These are phyloP conservation scores for Hericium erinaceus DNA, from an alignment of 768 basidiomycete genomes.

Conservation along the genomic window DNA sequence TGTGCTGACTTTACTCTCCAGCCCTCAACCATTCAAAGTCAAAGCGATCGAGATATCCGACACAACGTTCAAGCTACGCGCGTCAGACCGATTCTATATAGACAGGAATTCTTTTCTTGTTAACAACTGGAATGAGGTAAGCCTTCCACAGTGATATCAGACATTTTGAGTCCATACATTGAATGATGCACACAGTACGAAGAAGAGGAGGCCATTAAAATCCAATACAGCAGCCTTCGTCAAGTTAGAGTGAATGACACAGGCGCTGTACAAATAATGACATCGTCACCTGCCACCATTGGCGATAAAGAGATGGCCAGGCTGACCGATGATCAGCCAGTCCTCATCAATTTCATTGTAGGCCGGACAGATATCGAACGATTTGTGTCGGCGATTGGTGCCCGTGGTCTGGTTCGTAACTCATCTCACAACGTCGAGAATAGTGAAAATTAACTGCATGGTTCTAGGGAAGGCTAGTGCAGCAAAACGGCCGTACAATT, in stretches of 20 bases:
- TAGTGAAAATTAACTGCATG: neutral
- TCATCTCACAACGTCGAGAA: neutral
- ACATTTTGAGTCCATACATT: neutral
- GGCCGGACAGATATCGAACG: neutral
- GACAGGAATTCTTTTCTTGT: slow-evolving; percentile 10
- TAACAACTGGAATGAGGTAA: slow-evolving; percentile 11
- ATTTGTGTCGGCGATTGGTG: neutral
- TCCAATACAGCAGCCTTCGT: neutral
- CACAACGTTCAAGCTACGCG: neutral
- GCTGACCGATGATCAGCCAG: neutral
- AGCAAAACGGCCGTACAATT: slow-evolving; percentile 3
- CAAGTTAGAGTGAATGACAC: neutral
- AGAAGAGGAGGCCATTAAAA: slow-evolving; percentile 7
- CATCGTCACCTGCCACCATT: neutral
- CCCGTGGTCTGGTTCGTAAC: neutral
- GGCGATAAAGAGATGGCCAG: neutral
- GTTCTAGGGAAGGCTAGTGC: neutral
- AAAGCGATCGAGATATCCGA: slow-evolving; percentile 1
- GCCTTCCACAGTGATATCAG: neutral
- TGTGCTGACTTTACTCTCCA: neutral
- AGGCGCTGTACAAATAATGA: neutral
- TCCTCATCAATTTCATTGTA: neutral
- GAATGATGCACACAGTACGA: slow-evolving; percentile 2
- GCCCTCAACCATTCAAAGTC: slow-evolving; percentile 11
- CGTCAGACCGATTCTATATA: slow-evolving; percentile 8